A percentile compares a stretch with the other conserved stretches of the same genome.
phyloP scores from a whole-genome alignment of 2,329 filamentous ascomycete genomes.

The Ramularia endophylla region DNA sequence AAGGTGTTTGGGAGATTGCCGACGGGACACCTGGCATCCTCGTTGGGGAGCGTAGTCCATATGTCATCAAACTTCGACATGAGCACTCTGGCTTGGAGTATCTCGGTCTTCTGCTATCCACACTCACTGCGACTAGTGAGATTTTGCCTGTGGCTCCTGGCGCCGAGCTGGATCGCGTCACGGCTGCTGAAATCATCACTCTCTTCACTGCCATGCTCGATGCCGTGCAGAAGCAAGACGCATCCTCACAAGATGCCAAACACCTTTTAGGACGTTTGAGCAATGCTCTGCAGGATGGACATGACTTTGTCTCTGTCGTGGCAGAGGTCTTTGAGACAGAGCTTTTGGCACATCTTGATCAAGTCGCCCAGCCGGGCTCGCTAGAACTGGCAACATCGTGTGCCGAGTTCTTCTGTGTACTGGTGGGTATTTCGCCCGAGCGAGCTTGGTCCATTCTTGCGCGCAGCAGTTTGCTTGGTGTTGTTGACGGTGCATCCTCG shows the following conservation, averaged over 20 bases:
- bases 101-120: conserved; percentile 68
- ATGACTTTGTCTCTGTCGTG: conserved; percentile 74
- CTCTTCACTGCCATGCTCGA: conserved; percentile 65
- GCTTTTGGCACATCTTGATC: conserved; percentile 42
- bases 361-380: conserved; percentile 57
- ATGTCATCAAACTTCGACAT: conserved; percentile 68
- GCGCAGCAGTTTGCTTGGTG: conserved; percentile 71
- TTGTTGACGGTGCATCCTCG: conserved; percentile 68
- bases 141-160: conserved; percentile 13
- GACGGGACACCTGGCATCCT: conserved; percentile 64
- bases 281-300: conserved; percentile 44
- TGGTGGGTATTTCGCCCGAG: conserved; percentile 67
- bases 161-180: conserved; percentile 47
- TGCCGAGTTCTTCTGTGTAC: conserved; percentile 69
- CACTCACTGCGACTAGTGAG: conserved; percentile 51
- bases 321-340: conserved; percentile 78
- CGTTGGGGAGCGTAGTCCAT: conserved; percentile 68
- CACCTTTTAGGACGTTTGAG: conserved; percentile 46
- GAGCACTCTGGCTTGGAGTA: conserved; percentile 74
- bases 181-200: conserved; percentile 66
- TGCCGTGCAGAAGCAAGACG: conserved; percentile 25
- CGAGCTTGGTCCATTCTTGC: conserved; percentile 87
- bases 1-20: conserved; percentile 23
- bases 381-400: conserved; percentile 67
- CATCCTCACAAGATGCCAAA: conserved; percentile 34